Evolutionary conservation across 345 rosid species (phyloP), one percentile per base, ranked within the genome.

Genomic region (Isatis tinctoria): DNA sequence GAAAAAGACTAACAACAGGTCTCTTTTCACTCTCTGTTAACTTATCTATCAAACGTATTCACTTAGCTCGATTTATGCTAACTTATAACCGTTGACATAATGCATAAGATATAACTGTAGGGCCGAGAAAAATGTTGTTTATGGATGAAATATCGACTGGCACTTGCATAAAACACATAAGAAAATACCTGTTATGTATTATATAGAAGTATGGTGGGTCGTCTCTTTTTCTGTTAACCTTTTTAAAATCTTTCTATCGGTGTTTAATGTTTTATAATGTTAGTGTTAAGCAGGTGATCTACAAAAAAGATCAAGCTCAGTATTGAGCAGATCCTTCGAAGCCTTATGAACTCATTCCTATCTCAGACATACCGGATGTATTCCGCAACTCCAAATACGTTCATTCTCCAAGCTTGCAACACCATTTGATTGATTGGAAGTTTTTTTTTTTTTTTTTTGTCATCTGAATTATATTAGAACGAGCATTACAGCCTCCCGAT

Each of bases 141-240:
- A 93, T 91, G 98, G 98, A 93, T 82, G 98, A 93, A 83, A 93
- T 93, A 76, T 93, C 98, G 8, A 91, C 97, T 13, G 97, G 98
- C 51, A 83, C 97, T 97, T 60, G 91, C 97, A 28, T 97, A 97
- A 3, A 97, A 91, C 84, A 93, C 98, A 47, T 93, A 85, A 84
- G 96, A n/a, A n/a, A n/a, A n/a, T n/a, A 89, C 48, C 79, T 93
- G 62, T 89, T 93, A 35, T 0, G 10, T 35, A 35, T 35, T 8
- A 35, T 35, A 35, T 8, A 35, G 39, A 3, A 35, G 39, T 35
- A 8, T 6, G 7, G 35, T 5, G 33, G 33, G 33, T 30, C 33
- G 33, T 30, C 6, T 30, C 33, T 30, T 30, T 30, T 30, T 30
- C 7, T 30, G 33, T 30, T 4, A 30, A 7, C 33, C 33, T 30